Conservation (phyloP, 2,329 filamentous ascomycete genomes). For the Botrytis galanthina region DNA sequence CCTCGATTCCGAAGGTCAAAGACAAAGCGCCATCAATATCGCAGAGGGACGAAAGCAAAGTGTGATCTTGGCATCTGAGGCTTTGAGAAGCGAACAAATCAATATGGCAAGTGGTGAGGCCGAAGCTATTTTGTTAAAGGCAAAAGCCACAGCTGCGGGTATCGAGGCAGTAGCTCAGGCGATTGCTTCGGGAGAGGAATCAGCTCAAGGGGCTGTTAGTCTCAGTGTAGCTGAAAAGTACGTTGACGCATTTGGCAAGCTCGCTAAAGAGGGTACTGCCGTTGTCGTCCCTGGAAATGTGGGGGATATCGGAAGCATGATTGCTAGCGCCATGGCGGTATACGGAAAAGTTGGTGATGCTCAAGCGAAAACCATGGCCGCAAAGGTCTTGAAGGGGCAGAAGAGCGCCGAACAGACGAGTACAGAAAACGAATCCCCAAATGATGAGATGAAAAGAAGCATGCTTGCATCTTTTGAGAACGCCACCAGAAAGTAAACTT, state of each 20-base stretch:
- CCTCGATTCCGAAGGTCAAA: constrained; percentile 92
- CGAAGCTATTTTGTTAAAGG: constrained; percentile 85
- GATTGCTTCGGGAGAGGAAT: constrained; percentile 69
- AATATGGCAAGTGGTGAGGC: constrained; percentile 91
- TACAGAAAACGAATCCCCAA: constrained; percentile 36
- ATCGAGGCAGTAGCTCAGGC: constrained; percentile 81
- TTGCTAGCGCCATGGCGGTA: constrained; percentile 90
- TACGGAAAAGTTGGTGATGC: constrained; percentile 89
- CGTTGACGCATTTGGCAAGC: constrained; percentile 86
- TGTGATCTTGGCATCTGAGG: constrained; percentile 93
- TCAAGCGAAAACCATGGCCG: constrained; percentile 67
- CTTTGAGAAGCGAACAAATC: constrained; percentile 84
- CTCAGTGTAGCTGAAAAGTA: constrained; percentile 95
- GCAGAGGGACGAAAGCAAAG: constrained; percentile 96
- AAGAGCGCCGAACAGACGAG: constrained; percentile 36
- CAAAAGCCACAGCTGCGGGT: constrained; percentile 78
- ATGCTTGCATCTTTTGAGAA: constrained; percentile 50
- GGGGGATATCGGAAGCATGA: constrained; percentile 94
- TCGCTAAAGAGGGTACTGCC: constrained; percentile 93
- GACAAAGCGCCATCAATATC: constrained; percentile 97
- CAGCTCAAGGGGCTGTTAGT: constrained; percentile 81
- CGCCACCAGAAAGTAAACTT: constrained; percentile 36
- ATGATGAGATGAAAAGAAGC: constrained; percentile 46
- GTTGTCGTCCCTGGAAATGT: constrained; percentile 96
- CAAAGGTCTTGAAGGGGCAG: constrained; percentile 46